Evolutionary conservation across 176 grass and related monocot genomes (phyloP).

Genomic region (Eremochloa ophiuroides): DNA sequence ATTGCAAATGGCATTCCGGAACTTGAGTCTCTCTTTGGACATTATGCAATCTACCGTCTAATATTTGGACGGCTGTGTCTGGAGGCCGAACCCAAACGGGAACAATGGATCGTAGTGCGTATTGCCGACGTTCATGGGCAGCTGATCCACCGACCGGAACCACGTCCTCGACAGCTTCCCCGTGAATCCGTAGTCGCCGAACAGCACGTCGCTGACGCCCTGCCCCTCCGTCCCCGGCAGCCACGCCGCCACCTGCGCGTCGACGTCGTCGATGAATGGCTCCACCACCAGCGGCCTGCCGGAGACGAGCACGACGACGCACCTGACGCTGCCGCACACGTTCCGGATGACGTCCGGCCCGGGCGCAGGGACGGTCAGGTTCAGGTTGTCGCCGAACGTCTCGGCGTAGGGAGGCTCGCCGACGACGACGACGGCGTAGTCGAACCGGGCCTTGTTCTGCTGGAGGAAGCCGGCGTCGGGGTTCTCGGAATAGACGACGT

Average conservation of each 20-base stretch:
- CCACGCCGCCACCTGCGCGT: conserved; percentile 77
- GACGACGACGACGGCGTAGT: conserved; percentile 61
- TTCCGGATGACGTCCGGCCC: conserved; percentile 43
- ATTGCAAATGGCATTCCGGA: too few relatives aligned
- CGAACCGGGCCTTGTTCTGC: conserved; percentile 26
- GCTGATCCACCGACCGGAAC: too few relatives aligned
- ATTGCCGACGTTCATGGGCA: too few relatives aligned
- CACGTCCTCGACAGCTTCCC: too few relatives aligned
- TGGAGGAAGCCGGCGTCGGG: conserved; percentile 32
- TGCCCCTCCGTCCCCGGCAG: conserved; percentile 72
- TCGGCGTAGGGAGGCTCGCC: conserved; percentile 66
- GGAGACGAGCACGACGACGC: conserved; percentile 53
- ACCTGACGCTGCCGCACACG: conserved; percentile 42
- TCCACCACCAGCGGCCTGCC: conserved; percentile 61
- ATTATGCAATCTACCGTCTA: too few relatives aligned
- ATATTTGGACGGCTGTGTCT: too few relatives aligned
- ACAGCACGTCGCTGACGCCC: conserved; percentile 60
- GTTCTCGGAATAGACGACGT: conserved; percentile 51
- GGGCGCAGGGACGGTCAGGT: conserved; percentile 60
- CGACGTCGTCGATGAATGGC: conserved; percentile 39
- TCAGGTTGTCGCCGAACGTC: conserved; percentile 45
- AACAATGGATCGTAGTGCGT: too few relatives aligned
- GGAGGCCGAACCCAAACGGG: too few relatives aligned
- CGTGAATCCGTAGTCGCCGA: too few relatives aligned
- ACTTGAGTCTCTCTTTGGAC: too few relatives aligned